Base-by-base conservation (phyloP, 164 flowering plant species). In the Macadamia tetraphylla region DNA sequence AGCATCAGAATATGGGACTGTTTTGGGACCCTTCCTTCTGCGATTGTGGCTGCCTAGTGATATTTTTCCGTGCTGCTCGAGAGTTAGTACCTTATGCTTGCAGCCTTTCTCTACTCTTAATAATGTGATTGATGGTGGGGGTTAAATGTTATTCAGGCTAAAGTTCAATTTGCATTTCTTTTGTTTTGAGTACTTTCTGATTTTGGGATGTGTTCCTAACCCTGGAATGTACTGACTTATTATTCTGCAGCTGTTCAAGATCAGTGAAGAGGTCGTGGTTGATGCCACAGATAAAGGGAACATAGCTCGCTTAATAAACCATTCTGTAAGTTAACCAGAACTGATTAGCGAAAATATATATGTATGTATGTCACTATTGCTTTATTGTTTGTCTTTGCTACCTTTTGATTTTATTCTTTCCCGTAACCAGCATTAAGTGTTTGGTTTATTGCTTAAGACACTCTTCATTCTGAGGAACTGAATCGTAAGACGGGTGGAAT, bases 231-330 rank as follows among this genome's bases (percentile, higher is more conserved):
- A 23, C 11, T 32, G 53, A 64, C 4, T 53, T 73, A 2, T 5
- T 35, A 35, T 59, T n/a, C 23, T 77, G 81, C 97, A 94, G 99
- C 79, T 94, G 48, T 94, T 94, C 75, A 94, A 89, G 79, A 86
- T 95, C 72, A 90, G 98, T 69, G 94, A 95, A 62, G 98, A 92
- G 70, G 85, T 95, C 5, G 99, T 95, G 71, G 78, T 95, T 56
- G 99, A 95, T 81, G 97, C 99, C 14, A 95, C 99, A 44, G 71
- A 88, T 66, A 86, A 82, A 63, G 99, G 99, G 64, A 92, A 91
- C 73, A 89, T 95, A 18, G 99, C 96, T 66, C 96, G 99, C 51
- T 72, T 92, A 68, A 95, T 95, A 64, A 91, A 91, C 72, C 98
- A 92, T 75, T 95, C 98, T 23, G 99, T 95, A 80, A 80, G 97